Evolutionary conservation across 164 flowering plant species (phyloP).

Genomic region (Umbellularia californica): DNA sequence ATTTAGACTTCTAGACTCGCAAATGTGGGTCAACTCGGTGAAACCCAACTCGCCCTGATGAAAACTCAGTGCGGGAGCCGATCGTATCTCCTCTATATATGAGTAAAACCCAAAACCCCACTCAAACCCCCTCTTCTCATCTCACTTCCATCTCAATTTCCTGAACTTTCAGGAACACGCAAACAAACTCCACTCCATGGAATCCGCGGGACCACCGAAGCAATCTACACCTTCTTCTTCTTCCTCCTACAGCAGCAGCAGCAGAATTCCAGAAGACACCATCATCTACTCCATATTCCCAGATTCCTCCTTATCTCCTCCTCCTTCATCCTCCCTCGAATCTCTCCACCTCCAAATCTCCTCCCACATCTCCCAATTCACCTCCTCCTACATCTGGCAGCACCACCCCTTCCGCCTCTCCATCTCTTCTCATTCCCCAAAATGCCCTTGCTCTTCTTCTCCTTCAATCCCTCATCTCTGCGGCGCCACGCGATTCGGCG

Average conservation of each 20-base stretch:
- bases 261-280: constrained; percentile 57
- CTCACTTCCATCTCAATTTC: background rate
- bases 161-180: background rate
- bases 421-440: constrained; percentile 21
- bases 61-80: too few relatives aligned
- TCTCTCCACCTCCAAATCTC: constrained; percentile 69
- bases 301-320: constrained; percentile 30
- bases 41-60: too few relatives aligned
- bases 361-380: constrained; percentile 39
- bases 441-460: constrained; percentile 16
- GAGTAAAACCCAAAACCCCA: background rate
- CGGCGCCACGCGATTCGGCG: constrained; percentile 71
- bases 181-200: background rate
- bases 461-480: constrained; percentile 45
- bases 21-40: too few relatives aligned
- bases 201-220: background rate
- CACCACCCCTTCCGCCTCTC: constrained; percentile 78
- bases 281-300: constrained; percentile 70
- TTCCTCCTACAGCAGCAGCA: background rate
- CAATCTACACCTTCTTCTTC: background rate
- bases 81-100: too few relatives aligned
- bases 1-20: too few relatives aligned
- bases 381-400: constrained; percentile 72
- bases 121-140: background rate
- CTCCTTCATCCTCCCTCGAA: constrained; percentile 32